Percentiles rank a stretch among this genome's conserved stretches.
phyloP scores from a whole-genome alignment of 73 alveolate genomes.

The Uronychia binucleata region DNA sequence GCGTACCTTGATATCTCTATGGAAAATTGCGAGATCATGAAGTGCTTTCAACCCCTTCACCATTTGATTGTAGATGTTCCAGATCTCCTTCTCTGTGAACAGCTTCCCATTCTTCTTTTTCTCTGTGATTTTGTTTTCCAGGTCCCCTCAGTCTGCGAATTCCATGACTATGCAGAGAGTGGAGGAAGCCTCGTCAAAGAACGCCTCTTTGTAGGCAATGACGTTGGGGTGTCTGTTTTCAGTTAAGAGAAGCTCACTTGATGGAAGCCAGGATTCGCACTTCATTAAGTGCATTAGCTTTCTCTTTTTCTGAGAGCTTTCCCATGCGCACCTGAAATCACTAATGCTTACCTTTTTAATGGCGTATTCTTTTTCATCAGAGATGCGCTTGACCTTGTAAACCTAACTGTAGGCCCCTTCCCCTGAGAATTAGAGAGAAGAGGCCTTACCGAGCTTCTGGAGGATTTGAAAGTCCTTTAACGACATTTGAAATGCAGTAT shows the following conservation, averaged over 20 bases:
- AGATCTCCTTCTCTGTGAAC: conserved; percentile 25
- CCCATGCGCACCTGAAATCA: conserved; percentile 32
- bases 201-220: conserved; percentile 82
- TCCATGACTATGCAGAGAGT: conserved; percentile 45
- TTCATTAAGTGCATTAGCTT: conserved; percentile 38
- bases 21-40: conserved; percentile 27
- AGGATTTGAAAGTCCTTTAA: not conserved
- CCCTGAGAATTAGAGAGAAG: conserved; percentile 16
- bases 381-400: conserved; percentile 22
- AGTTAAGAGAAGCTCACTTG: conserved; percentile 50
- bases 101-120: conserved; percentile 4
- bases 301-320: conserved; percentile 34
- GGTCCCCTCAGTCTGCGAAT: conserved; percentile 50
- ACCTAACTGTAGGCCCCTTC: conserved; percentile 39
- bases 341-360: conserved; percentile 33
- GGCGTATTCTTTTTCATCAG: conserved; percentile 36
- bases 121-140: conserved; percentile 25
- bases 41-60: conserved; percentile 32
- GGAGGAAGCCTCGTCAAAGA: conserved; percentile 61
- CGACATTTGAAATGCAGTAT: not conserved
- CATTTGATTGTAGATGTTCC: conserved; percentile 20
- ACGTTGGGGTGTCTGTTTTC: conserved; percentile 63
- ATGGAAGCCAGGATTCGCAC: conserved; percentile 49
- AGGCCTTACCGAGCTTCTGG: not conserved
- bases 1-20: conserved; percentile 34